Evolutionary conservation across 495 filamentous ascomycete species (phyloP).

Genomic region (Daldinia caldariorum): DNA sequence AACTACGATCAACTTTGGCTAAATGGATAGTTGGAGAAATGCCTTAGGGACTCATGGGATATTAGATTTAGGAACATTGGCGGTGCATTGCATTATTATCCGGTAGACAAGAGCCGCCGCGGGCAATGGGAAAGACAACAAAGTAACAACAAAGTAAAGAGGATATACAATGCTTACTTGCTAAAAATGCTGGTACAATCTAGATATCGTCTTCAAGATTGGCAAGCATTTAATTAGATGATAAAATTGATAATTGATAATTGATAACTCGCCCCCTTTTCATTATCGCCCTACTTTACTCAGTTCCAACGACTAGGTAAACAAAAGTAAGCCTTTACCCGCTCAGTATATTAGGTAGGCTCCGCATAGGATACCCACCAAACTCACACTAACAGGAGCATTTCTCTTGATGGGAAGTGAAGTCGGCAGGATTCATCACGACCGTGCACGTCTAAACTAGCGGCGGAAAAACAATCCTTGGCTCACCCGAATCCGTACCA

Average conservation of each 20-base stretch:
- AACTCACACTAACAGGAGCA: not conserved
- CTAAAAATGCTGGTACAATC: conserved; percentile 14
- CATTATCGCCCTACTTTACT: not conserved
- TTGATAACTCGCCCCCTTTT: not conserved
- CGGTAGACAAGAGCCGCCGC: conserved; percentile 33
- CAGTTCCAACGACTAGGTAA: not conserved
- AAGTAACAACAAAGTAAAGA: not conserved
- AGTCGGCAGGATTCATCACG: not conserved
- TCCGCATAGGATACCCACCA: not conserved
- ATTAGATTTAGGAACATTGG: conserved; percentile 8
- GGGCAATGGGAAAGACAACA: conserved; percentile 35
- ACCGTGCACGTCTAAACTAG: not conserved
- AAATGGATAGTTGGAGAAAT: conserved; percentile 44
- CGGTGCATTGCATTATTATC: conserved; percentile 30
- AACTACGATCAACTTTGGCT: conserved; percentile 33
- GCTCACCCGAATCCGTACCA: conserved; percentile 4
- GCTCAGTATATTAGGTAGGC: not conserved
- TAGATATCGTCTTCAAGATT: not conserved
- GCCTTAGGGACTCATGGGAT: conserved; percentile 8
- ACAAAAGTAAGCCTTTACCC: not conserved
- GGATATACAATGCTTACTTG: conserved; percentile 7
- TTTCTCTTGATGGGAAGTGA: not conserved
- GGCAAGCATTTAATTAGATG: not conserved
- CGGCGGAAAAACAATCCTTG: not conserved
- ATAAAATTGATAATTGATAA: not conserved